phyloP scores from a whole-genome alignment of 2,329 filamentous ascomycete genomes.

The Aspergillus aculeatus region DNA sequence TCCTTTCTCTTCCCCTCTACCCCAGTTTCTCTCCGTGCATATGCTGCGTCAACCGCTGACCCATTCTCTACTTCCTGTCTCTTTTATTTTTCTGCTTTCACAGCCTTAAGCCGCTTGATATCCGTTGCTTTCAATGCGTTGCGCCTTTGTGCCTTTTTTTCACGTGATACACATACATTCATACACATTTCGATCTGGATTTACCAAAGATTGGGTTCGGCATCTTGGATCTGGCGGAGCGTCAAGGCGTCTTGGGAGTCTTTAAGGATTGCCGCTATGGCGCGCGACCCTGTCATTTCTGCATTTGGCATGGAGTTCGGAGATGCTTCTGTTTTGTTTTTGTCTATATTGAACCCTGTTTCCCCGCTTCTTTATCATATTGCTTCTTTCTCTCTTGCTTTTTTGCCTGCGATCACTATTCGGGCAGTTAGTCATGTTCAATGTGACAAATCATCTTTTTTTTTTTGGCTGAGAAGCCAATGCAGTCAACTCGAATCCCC shows the following conservation, averaged over 20 bases:
- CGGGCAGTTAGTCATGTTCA: not conserved
- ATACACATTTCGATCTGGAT: not conserved
- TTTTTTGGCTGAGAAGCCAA: too few relatives aligned
- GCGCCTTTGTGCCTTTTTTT: not conserved
- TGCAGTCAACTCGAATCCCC: too few relatives aligned
- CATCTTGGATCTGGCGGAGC: constrained; percentile 20
- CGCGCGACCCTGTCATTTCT: constrained; percentile 20
- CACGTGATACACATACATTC: not conserved
- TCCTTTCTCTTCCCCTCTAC: constrained; percentile 2
- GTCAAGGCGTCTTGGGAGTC: constrained; percentile 33
- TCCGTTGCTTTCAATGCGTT: not conserved
- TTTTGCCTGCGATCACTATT: constrained; percentile 4
- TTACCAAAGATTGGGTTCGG: not conserved
- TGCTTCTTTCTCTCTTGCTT: constrained; percentile 15
- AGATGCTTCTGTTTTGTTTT: constrained; percentile 20
- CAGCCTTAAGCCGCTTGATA: not conserved
- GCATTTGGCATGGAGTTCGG: constrained; percentile 30
- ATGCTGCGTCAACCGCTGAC: not conserved
- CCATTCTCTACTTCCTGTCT: not conserved
- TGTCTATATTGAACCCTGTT: constrained; percentile 14
- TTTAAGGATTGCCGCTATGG: constrained; percentile 18
- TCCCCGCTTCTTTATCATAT: constrained; percentile 12
- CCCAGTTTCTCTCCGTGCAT: not conserved
- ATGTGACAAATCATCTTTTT: not conserved
- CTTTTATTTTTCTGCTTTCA: not conserved